Evolutionary conservation across 768 basidiomycete genomes (phyloP), one percentile per base, ranked within the genome.

Genomic region (Mycena metata): DNA sequence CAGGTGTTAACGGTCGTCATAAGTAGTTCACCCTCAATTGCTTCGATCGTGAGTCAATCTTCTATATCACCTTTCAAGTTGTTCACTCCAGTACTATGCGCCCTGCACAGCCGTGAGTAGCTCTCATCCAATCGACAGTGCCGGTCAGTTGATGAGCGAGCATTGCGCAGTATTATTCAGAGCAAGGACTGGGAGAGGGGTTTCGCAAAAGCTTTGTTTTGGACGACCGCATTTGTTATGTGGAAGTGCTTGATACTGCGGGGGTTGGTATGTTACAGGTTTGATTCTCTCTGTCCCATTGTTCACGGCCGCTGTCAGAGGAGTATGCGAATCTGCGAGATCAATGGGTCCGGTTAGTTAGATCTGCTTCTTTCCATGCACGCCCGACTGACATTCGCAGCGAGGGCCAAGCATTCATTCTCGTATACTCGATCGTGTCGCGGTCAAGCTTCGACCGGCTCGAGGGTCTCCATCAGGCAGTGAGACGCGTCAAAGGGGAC

Each of bases 201-300:
- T 30, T 30, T 30, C 89, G 96, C 74, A 96, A 96, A 79, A 95
- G 96, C 77, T 87, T 96, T 73, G 90, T 96, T 60, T 94, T 97
- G 70, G 96, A 96, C 81, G 95, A 95, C 78, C 88, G 91, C 74
- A 95, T 96, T 89, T 96, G 95, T 81, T 92, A 96, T 78, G 89
- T 98, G 70, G 96, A 98, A 80, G 95, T 98, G 70, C 93, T 98
- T 78, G 96, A 98, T 82, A 97, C 96, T 72, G 96, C 96, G 51
- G 96, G 96, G 36, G 96, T 97, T 89, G 96, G 96, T 96, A 75
- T 70, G 89, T 83, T n/a, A 3, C 35, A 30, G 30, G 30, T 6
- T 30, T 30, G 26, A 45, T 39, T 71, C 49, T 19, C 36, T 54
- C 60, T 30, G 30, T 30, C 30, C 30, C 30, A 30, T 69, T 52